These are phyloP conservation scores for Ramicandelaber brevisporus DNA, from an alignment of 192 early-diverging fungal species.

Conservation along the genomic window DNA sequence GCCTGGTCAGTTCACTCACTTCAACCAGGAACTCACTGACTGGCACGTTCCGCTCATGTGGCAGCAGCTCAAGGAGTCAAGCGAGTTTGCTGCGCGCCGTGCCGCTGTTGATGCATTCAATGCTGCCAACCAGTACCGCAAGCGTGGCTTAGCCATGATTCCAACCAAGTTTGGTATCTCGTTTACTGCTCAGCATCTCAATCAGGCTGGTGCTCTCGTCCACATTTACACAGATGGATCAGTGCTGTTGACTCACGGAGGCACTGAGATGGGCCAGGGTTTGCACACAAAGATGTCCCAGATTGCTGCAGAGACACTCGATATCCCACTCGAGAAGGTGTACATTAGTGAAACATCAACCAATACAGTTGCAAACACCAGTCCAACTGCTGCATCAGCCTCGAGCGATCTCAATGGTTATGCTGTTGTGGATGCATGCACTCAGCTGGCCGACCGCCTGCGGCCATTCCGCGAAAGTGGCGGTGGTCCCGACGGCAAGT, in stretches of 20 bases:
- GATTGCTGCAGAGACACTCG: slow-evolving; percentile 55
- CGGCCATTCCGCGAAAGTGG: slow-evolving; percentile 37
- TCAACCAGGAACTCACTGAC: slow-evolving; percentile 31
- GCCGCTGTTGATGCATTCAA: slow-evolving; percentile 39
- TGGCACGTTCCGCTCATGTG: slow-evolving; percentile 46
- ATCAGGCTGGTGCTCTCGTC: slow-evolving; percentile 64
- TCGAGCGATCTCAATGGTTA: slow-evolving; percentile 62
- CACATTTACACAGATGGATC: slow-evolving; percentile 71
- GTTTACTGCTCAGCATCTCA: slow-evolving; percentile 43
- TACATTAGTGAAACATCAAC: slow-evolving; percentile 53
- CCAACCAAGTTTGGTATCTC: slow-evolving; percentile 72
- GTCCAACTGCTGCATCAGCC: slow-evolving; percentile 52
- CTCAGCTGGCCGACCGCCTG: slow-evolving; percentile 38
- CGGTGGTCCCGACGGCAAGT: slow-evolving; percentile 12
- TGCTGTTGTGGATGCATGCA: slow-evolving; percentile 56
- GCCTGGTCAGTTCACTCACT: slow-evolving; percentile 42
- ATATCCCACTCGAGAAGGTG: slow-evolving; percentile 35
- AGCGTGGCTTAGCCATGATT: slow-evolving; percentile 49
- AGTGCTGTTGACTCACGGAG: slow-evolving; percentile 55
- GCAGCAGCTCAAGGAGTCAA: slow-evolving; percentile 28
- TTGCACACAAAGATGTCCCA: slow-evolving; percentile 73
- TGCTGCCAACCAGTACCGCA: slow-evolving; percentile 35
- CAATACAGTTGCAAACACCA: slow-evolving; percentile 49
- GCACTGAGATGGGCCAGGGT: slow-evolving; percentile 84
- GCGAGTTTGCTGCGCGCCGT: slow-evolving; percentile 23